Evolutionary conservation across 805 yeast species (phyloP), one percentile per base, ranked within the genome.

Genomic region (Brettanomyces nanus): DNA sequence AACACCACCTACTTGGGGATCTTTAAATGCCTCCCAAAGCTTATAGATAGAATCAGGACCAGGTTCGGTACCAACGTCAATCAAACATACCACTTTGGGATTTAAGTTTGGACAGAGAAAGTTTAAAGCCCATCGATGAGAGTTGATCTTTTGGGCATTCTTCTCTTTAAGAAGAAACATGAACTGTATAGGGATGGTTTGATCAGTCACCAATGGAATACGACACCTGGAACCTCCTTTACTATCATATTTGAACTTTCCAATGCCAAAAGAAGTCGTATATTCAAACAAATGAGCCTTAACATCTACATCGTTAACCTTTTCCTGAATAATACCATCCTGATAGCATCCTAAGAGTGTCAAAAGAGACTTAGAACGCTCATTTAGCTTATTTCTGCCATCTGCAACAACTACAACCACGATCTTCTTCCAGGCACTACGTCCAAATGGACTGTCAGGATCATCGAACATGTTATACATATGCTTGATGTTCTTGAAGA

Each of bases 41-140:
- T 87, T 84, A 59, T 82, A 89, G 44, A 90, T 79, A 3, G 97
- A 82, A 46, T 82, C 85, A 45, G 80, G 77, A 3, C 85, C 76
- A 4, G 97, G 95, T 58, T 81, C 82, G 1, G 97, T 90, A 53
- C 97, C 97, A 20, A 95, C 95, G 63, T 90, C 97, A 42, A 90
- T 65, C 39, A 90, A 65, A 46, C 85, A 80, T 21, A 92, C 80
- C 21, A 87, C 82, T 38, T 77, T 78, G 4, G 97, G 97, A 40
- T 80, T 73, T 35, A 90, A 61, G 32, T 82, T 71, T 35, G 90
- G 85, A 21, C 86, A 85, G 60, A 90, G 78, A 13, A 94, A 89
- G 61, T 89, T 90, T 63, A 89, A 80, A 28, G 94, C 87, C 97
- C 97, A 89, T 56, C 97, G 71, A 61, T 89, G 97, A 3, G 95